Evolutionary conservation across 177 flowering plant species (phyloP), one percentile per base, ranked within the genome.

Genomic region (Vitis hybrid): DNA sequence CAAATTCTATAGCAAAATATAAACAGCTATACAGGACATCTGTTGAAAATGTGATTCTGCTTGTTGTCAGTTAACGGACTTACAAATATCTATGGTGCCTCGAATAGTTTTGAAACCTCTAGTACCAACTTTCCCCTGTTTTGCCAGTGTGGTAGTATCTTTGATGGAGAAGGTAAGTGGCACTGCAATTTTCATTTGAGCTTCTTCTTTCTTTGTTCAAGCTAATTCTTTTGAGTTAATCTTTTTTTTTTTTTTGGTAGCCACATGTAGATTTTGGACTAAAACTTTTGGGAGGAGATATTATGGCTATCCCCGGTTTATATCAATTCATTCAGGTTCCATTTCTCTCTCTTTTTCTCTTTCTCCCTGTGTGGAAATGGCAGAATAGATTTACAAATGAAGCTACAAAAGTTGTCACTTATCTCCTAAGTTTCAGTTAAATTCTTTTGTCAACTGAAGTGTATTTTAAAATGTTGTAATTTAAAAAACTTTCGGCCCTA

Each of bases 51-150:
- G 10, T 64, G 48, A 40, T 57, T 32, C 26, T 77, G 32, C 58
- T 52, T 78, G 50, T 60, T 72, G 23, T 56, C 84, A 90, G 97
- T 49, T 92, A 60, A 77, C 86, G 63, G 93, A 92, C 72, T 32
- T 90, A 56, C 97, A 90, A 82, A 65, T 86, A 72, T 86, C 76
- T 73, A 77, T 78, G 2, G 65, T 82, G n/a, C 88, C 93, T 3
- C 85, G 97, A 17, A 66, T 92, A 67, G 72, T 82, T 62, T 71
- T 92, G 82, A 89, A 86, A 77, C 95, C 92, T 52, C 89, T 91
- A 2, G 93, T 90, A 66, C 93, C 97, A 1, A 71, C 86, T 6
- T 86, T 92, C 72, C 97, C 97, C 23, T 92, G 96, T 73, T 92
- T 92, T 73, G 79, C 85, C 21, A 84, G 62, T 72, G 81, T 87